Base-by-base conservation (phyloP, 176 grass and related monocot species). In the Oryza nivara region DNA sequence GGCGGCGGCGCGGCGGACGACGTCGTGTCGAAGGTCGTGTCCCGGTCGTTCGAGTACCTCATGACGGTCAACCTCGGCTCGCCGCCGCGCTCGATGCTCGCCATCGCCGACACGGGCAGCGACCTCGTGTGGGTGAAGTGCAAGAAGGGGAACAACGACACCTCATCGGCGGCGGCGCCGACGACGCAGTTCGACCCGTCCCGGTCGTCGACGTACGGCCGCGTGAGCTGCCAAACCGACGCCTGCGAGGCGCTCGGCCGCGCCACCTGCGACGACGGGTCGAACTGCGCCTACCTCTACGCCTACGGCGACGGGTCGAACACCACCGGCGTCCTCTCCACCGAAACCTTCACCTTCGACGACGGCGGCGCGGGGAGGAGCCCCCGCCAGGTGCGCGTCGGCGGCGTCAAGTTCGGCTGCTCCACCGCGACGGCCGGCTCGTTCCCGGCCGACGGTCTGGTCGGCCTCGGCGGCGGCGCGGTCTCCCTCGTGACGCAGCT, bases 21-120 rank as follows among this genome's bases (percentile, higher is more conserved):
- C 45, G 48, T 78, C 34, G 80, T 81, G 77, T 84, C 83, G 14
- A 78, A 84, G 65, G 72, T 89, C 80, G 52, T 86, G 10, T 7
- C 40, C 16, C 30, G 69, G 41, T 66, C 89, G 12, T 81, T 84
- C 61, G 83, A 92, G 49, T 96, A 93, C 86, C 75, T 88, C 10
- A 86, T 91, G 41, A 41, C 66, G 4, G 52, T 91, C 36, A 60
- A 60, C 25, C 15, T 97, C 20, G 94, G 94, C 11, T 89, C 88
- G 63, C 89, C 91, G 9, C 20, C 89, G 13, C 84, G 41, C 2
- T 30, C 76, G 26, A 5, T 88, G 30, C 79, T 90, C 11, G 89
- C 80, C 41, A 82, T 88, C 75, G 82, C 70, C 45, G 89, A 97
- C 83, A 97, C 91, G 4, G 91, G 91, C 19, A 93, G 94, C 65